phyloP scores from a whole-genome alignment of 2,329 filamentous ascomycete species.

The Aspergillus candidus region DNA sequence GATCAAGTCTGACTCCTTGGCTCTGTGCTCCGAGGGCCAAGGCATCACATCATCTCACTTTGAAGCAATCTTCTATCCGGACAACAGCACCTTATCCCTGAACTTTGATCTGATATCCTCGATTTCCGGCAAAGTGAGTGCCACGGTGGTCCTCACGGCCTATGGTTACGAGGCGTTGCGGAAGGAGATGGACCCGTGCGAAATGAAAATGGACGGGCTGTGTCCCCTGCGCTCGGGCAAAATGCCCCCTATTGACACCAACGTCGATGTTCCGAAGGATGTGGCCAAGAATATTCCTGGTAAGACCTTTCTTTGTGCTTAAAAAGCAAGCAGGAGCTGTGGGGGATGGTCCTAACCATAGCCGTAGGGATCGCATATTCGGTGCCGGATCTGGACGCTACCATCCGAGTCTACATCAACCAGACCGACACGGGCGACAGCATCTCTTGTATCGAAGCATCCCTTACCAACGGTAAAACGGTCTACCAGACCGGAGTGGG shows the following conservation, averaged over 20 bases:
- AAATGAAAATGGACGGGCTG: slow-evolving; percentile 61
- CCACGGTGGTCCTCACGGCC: slow-evolving; percentile 67
- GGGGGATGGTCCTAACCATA: neutral
- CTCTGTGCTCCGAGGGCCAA: slow-evolving; percentile 76
- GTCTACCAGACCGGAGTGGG: slow-evolving; percentile 82
- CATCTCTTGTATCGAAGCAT: slow-evolving; percentile 80
- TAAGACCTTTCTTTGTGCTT: slow-evolving; percentile 23
- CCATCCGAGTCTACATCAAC: slow-evolving; percentile 74
- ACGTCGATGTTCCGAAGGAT: slow-evolving; percentile 52
- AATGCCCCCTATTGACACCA: slow-evolving; percentile 64
- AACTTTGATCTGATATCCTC: slow-evolving; percentile 76
- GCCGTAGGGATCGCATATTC: slow-evolving; percentile 67
- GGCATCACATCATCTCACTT: slow-evolving; percentile 84
- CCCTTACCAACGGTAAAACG: slow-evolving; percentile 83
- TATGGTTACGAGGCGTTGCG: slow-evolving; percentile 72
- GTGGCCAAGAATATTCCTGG: slow-evolving; percentile 63
- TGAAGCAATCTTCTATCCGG: slow-evolving; percentile 61
- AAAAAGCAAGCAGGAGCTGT: no score
- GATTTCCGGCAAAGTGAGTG: slow-evolving; percentile 73
- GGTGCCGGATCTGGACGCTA: slow-evolving; percentile 84
- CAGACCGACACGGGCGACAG: slow-evolving; percentile 55
- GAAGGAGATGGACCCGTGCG: slow-evolving; percentile 67
- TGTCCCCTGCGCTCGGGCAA: slow-evolving; percentile 86
- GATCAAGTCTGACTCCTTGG: slow-evolving; percentile 45
- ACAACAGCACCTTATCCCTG: slow-evolving; percentile 66